Conservation (phyloP, 2,329 filamentous ascomycete species). For the Fusarium sp. region DNA sequence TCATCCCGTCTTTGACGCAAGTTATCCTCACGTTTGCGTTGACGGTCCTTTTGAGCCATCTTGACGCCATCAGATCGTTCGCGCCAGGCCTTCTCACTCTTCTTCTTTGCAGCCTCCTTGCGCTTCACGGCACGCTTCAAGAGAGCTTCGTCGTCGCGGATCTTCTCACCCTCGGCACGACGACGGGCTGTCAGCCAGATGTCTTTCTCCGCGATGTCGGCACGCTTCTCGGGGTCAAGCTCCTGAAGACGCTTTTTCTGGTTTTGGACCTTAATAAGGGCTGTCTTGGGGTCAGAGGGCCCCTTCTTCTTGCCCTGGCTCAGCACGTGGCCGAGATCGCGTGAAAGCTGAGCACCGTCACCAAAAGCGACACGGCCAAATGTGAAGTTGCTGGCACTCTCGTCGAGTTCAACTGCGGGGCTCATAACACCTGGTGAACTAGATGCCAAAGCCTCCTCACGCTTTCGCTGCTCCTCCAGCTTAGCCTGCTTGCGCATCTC, state of each 20-base stretch:
- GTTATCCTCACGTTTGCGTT: slow-evolving; percentile 84
- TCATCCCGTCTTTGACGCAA: slow-evolving; percentile 77
- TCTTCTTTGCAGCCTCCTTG: slow-evolving; percentile 88
- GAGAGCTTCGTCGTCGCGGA: slow-evolving; percentile 83
- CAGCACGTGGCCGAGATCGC: slow-evolving; percentile 70
- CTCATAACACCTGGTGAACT: slow-evolving; percentile 69
- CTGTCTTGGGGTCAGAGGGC: slow-evolving; percentile 83
- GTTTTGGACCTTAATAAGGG: slow-evolving; percentile 84
- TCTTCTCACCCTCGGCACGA: slow-evolving; percentile 86
- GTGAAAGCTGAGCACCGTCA: slow-evolving; percentile 82
- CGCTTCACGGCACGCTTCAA: slow-evolving; percentile 96
- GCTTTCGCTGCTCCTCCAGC: slow-evolving; percentile 76
- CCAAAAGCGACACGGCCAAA: slow-evolving; percentile 93
- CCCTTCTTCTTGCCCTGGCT: slow-evolving; percentile 73
- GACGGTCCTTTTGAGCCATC: slow-evolving; percentile 78
- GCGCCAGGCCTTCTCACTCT: slow-evolving; percentile 88
- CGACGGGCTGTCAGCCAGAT: slow-evolving; percentile 91
- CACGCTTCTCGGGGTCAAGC: slow-evolving; percentile 81
- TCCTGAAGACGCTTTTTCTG: slow-evolving; percentile 81
- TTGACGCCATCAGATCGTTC: slow-evolving; percentile 76
- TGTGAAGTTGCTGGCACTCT: slow-evolving; percentile 74
- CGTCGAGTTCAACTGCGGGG: slow-evolving; percentile 60
- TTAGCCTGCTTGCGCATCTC: slow-evolving; percentile 79
- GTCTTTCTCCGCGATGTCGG: slow-evolving; percentile 92
- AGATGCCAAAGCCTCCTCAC: slow-evolving; percentile 69